Evolutionary conservation across 768 basidiomycete species (phyloP).

Genomic region (Lyophyllum atratum): DNA sequence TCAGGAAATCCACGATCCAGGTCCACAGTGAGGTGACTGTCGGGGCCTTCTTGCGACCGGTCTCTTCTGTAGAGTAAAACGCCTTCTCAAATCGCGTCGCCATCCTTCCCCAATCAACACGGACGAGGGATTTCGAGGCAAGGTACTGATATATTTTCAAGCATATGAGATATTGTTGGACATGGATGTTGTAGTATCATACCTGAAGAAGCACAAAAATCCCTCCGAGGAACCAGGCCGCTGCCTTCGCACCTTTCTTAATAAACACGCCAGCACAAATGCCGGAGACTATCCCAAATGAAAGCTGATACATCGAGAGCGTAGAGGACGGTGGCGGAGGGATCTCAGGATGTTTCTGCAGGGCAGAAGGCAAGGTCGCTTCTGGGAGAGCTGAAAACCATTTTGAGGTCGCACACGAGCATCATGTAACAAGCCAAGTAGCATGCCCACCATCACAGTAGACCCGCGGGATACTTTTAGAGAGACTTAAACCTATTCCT

Average conservation of each 20-base stretch:
- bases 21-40: conserved; percentile 66
- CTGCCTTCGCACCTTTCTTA: conserved; percentile 87
- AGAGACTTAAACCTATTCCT: conserved; percentile 47
- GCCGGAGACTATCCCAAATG: conserved; percentile 88
- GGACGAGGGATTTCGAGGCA: conserved; percentile 67
- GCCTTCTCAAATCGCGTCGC: conserved; percentile 68
- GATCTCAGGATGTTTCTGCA: conserved; percentile 9
- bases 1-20: conserved; percentile 78
- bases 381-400: conserved; percentile 8
- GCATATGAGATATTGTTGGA: background rate
- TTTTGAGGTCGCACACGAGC: background rate
- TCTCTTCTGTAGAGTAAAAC: conserved; percentile 65
- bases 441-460: conserved; percentile 55
- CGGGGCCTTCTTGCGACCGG: conserved; percentile 58
- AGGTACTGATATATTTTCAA: conserved; percentile 62
- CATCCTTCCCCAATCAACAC: conserved; percentile 78
- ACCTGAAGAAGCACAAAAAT: conserved; percentile 92
- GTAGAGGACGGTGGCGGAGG: conserved; percentile 70
- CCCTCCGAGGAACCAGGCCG: conserved; percentile 88
- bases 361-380: background rate
- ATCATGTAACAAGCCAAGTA: background rate
- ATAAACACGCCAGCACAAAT: conserved; percentile 91
- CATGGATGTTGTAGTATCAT: conserved; percentile 17
- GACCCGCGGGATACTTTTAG: conserved; percentile 35
- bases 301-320: conserved; percentile 78